These are phyloP conservation scores for Mixia osmundae DNA, from an alignment of 1,284 basidiomycete genomes.

Conservation along the genomic window DNA sequence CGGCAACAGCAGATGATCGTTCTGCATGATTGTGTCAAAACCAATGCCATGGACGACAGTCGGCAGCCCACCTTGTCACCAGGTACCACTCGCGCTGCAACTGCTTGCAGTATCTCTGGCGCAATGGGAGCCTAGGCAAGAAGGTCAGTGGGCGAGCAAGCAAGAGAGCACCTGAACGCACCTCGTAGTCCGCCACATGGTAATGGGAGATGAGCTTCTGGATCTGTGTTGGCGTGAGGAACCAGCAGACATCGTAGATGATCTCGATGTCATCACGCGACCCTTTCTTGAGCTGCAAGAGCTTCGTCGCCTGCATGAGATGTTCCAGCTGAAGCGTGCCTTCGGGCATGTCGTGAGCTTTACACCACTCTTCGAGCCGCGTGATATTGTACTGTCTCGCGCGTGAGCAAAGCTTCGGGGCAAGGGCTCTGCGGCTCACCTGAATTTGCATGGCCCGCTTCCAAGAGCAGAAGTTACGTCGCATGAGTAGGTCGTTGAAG, in stretches of 20 bases:
- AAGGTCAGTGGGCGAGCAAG: neutral
- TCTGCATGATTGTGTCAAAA: no score
- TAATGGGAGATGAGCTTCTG: constrained; percentile 97
- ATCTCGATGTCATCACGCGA: constrained; percentile 67
- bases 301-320: constrained; percentile 96
- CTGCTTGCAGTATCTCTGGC: constrained; percentile 84
- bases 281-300: constrained; percentile 94
- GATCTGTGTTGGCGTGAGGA: constrained; percentile 96
- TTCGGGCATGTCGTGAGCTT: constrained; percentile 72
- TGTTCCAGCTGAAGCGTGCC: constrained; percentile 93
- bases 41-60: no score
- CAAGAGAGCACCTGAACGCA: constrained; percentile 18
- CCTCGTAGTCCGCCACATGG: constrained; percentile 95
- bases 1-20: constrained; percentile 76
- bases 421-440: neutral
- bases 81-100: constrained; percentile 73
- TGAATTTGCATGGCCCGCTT: constrained; percentile 54
- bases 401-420: constrained; percentile 72
- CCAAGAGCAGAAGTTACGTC: constrained; percentile 98
- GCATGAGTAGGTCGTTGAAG: constrained; percentile 96
- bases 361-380: constrained; percentile 52
- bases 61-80: no score
- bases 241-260: constrained; percentile 93
- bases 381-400: constrained; percentile 62
- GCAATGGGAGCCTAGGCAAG: constrained; percentile 62